These are phyloP conservation scores for Carex sylvatica DNA, from an alignment of 202 grass and related monocot species.

Conservation along the genomic window DNA sequence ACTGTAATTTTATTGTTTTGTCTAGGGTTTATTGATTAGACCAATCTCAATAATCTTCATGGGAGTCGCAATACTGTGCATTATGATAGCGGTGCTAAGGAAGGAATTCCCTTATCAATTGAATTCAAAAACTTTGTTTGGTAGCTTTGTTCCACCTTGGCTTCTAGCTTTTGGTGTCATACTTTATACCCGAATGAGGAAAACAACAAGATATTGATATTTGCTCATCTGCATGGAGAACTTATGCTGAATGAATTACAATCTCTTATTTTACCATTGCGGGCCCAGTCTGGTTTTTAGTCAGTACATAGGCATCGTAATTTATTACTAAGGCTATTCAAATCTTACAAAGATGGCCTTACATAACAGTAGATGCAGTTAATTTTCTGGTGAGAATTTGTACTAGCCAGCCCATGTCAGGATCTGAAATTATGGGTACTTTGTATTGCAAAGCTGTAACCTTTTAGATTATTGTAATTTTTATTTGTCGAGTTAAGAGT, in stretches of 20 bases:
- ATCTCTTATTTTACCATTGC: not conserved
- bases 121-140: conserved; percentile 28
- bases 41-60: conserved; percentile 41
- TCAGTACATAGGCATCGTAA: not conserved
- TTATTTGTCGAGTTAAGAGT: not conserved
- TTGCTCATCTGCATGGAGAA: not conserved
- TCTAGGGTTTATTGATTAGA: conserved; percentile 53
- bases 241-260: not conserved
- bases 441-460: not conserved
- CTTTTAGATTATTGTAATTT: not conserved
- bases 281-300: not conserved
- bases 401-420: not conserved
- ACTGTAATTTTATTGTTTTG: not conserved
- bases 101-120: conserved; percentile 43
- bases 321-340: not conserved
- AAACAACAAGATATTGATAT: conserved; percentile 28
- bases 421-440: not conserved
- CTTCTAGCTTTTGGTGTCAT: conserved; percentile 48
- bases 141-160: conserved; percentile 47
- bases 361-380: not conserved
- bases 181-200: conserved; percentile 45
- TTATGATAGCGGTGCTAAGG: conserved; percentile 30
- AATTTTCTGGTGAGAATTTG: not conserved
- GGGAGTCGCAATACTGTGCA: conserved; percentile 38
- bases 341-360: not conserved